Conservation (phyloP, 2,329 filamentous ascomycete species). For the Colletotrichum sp. region DNA sequence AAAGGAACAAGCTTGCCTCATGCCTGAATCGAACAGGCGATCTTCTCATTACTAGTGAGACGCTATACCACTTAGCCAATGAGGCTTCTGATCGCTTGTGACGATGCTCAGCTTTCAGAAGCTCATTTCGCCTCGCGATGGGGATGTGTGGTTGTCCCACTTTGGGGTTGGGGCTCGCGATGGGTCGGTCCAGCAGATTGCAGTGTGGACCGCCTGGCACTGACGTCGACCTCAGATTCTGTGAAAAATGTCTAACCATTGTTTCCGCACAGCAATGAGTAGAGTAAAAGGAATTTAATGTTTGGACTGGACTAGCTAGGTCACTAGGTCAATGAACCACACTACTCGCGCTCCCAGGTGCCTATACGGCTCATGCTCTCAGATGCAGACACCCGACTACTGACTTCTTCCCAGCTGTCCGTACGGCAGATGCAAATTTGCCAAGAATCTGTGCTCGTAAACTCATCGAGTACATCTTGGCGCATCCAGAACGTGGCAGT, state of each 20-base stretch:
- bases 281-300: neutral
- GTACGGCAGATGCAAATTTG: neutral
- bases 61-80: conserved; percentile 7
- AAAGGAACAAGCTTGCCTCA: neutral
- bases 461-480: neutral
- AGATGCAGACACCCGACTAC: neutral
- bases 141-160: neutral
- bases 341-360: neutral
- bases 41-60: conserved; percentile 10
- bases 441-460: neutral
- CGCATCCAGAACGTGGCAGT: conserved; percentile 13
- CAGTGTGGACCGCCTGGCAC: neutral
- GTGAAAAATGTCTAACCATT: neutral
- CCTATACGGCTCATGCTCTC: neutral
- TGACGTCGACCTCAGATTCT: neutral
- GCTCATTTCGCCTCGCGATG: neutral
- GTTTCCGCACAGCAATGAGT: neutral
- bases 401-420: neutral
- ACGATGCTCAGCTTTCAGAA: fast-evolving
- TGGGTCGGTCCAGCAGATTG: neutral
- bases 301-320: neutral
- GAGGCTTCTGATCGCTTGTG: neutral
- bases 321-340: neutral
- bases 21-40: conserved; percentile 7
- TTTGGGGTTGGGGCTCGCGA: neutral